phyloP scores from a whole-genome alignment of 495 filamentous ascomycete genomes.

The Hypoxylon lenormandii region DNA sequence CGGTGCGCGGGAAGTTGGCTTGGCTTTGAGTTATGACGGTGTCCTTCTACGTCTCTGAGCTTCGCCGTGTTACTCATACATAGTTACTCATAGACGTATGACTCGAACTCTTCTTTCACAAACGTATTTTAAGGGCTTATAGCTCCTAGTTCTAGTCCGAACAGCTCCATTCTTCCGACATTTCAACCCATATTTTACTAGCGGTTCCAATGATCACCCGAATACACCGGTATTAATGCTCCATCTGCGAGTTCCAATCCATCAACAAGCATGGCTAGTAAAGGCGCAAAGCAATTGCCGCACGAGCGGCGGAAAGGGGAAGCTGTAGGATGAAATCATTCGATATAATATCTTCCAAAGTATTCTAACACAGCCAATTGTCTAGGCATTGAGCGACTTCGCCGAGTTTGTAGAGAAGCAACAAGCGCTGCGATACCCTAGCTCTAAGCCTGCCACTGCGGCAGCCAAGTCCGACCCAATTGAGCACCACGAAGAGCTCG shows the following conservation, averaged over 20 bases:
- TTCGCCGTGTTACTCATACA: conserved; percentile 17
- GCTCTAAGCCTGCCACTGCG: conserved; percentile 52
- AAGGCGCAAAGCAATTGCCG: conserved; percentile 69
- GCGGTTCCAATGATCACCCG: conserved; percentile 45
- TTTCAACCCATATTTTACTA: neutral
- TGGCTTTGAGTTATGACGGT: conserved; percentile 1
- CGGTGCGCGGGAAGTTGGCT: neutral
- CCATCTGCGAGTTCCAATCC: conserved; percentile 32
- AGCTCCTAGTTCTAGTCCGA: too few relatives aligned
- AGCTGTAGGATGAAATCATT: conserved; percentile 64
- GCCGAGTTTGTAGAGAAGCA: conserved; percentile 97
- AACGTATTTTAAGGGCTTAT: neutral
- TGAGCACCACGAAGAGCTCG: conserved; percentile 84
- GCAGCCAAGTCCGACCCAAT: conserved; percentile 50
- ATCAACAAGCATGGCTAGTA: conserved; percentile 63
- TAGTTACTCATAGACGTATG: neutral
- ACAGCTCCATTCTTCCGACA: neutral
- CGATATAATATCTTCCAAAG: conserved; percentile 1
- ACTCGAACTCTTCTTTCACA: conserved; percentile 1
- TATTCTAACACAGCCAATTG: neutral
- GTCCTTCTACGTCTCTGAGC: neutral
- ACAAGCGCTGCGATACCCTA: conserved; percentile 73
- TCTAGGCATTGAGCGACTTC: conserved; percentile 91
- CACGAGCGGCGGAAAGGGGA: conserved; percentile 89
- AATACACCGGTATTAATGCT: conserved; percentile 38